Evolutionary conservation across 805 yeast species (phyloP).

Genomic region (Starmerella stellata): DNA sequence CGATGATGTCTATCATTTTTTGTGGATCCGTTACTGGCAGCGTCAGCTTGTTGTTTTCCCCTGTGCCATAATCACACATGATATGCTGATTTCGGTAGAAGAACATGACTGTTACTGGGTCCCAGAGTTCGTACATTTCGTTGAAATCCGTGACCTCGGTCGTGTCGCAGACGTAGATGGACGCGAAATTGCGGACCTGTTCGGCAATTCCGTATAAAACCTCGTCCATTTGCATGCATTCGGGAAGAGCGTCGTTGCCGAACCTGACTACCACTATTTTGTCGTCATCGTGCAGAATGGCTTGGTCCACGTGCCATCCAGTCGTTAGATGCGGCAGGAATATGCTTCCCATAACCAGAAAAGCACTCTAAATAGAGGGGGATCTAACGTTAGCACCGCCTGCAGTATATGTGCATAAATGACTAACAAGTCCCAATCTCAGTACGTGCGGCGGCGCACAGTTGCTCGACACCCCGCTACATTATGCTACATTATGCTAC

Average conservation of each 20-base stretch:
- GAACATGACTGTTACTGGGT: conserved; percentile 84
- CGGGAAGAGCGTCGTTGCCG: conserved; percentile 57
- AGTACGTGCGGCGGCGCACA: no score
- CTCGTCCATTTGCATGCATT: conserved; percentile 85
- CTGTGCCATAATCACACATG: conserved; percentile 98
- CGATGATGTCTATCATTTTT: conserved; percentile 79
- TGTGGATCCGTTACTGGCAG: conserved; percentile 63
- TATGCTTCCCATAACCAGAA: conserved; percentile 72
- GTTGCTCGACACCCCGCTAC: neutral
- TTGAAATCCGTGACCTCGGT: conserved; percentile 82
- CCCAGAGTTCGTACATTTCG: conserved; percentile 74
- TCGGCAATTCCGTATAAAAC: conserved; percentile 60
- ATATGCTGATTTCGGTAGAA: conserved; percentile 80
- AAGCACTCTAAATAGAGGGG: no score
- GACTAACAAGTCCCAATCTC: neutral
- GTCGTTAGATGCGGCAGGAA: conserved; percentile 63
- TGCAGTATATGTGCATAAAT: no score
- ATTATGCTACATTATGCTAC: no score
- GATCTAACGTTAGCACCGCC: no score
- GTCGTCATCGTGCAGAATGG: conserved; percentile 74
- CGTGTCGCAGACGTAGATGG: conserved; percentile 71
- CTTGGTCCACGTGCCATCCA: conserved; percentile 97
- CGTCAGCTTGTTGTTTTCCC: conserved; percentile 86
- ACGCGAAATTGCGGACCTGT: conserved; percentile 73
- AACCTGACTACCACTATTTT: conserved; percentile 74